Conservation (phyloP, 352 stramenopile genomes). For the Pythium myriotylum region DNA sequence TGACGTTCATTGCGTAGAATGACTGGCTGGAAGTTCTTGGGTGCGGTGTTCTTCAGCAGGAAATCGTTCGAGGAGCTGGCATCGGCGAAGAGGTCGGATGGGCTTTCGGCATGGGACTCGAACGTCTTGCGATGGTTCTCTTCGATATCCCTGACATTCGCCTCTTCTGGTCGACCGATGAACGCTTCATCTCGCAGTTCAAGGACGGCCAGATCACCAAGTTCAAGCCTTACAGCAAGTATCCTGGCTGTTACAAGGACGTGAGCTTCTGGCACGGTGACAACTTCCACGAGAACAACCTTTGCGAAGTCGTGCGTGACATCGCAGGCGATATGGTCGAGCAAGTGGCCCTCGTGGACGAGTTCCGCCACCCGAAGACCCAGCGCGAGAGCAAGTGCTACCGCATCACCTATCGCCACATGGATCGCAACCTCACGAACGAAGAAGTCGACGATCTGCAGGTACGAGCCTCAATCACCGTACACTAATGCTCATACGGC, state of each 20-base stretch:
- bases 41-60: conserved; percentile 95
- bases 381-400: conserved; percentile 95
- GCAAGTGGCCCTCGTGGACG: conserved; percentile 93
- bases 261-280: conserved; percentile 97
- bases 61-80: conserved; percentile 92
- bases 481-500: neutral
- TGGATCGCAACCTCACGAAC: conserved; percentile 99
- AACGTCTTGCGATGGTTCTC: conserved; percentile 98
- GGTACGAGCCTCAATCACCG: conserved; percentile 31
- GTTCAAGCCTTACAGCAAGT: conserved; percentile 99
- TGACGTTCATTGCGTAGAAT: conserved; percentile 49
- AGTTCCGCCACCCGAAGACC: conserved; percentile 98
- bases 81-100: conserved; percentile 92
- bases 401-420: conserved; percentile 98
- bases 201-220: conserved; percentile 92
- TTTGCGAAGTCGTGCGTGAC: conserved; percentile 96
- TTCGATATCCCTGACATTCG: conserved; percentile 99
- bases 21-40: conserved; percentile 99
- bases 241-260: conserved; percentile 98
- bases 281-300: conserved; percentile 96
- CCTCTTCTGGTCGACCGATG: conserved; percentile 98
- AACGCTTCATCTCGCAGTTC: conserved; percentile 94
- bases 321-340: conserved; percentile 98
- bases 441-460: conserved; percentile 98
- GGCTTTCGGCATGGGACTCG: conserved; percentile 98